Evolutionary conservation across 1,139 yeast species (phyloP).

Genomic region (Saccharomyces uvarum): DNA sequence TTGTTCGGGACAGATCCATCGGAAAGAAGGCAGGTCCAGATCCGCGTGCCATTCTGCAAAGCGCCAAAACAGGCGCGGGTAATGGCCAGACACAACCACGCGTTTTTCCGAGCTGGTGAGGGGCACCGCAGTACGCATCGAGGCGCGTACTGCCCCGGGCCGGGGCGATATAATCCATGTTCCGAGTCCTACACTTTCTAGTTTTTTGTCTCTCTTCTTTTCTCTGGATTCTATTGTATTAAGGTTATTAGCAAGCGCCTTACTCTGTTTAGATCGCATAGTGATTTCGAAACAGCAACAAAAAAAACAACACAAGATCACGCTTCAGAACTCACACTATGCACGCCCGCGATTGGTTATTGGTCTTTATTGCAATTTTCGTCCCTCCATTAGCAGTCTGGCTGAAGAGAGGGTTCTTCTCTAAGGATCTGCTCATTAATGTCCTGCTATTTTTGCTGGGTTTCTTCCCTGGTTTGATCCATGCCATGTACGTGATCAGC

Average conservation of each 20-base stretch:
- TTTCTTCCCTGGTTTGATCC: conserved; percentile 71
- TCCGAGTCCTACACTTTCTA: not conserved
- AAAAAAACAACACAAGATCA: not conserved
- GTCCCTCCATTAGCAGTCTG: conserved; percentile 80
- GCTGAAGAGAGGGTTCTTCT: conserved; percentile 64
- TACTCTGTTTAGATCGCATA: not conserved
- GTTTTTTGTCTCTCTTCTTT: not conserved
- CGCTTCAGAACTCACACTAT: conserved; percentile 6
- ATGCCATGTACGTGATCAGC: conserved; percentile 45
- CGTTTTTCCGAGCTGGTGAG: not conserved
- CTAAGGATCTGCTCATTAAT: conserved; percentile 53
- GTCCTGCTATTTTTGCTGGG: conserved; percentile 70
- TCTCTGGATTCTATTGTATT: not conserved
- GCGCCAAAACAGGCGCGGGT: conserved; percentile 2
- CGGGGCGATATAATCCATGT: not conserved
- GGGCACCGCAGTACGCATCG: not conserved
- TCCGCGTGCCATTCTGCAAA: not conserved
- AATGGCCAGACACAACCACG: not conserved
- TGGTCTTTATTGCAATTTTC: conserved; percentile 71
- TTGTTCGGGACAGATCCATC: not conserved
- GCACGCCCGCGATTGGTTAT: conserved; percentile 63
- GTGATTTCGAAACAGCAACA: not conserved
- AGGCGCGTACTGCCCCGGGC: not conserved
- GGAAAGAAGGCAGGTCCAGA: not conserved
- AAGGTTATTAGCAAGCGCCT: not conserved